Conservation (phyloP, 257 asterid species). For the Lantana camara region DNA sequence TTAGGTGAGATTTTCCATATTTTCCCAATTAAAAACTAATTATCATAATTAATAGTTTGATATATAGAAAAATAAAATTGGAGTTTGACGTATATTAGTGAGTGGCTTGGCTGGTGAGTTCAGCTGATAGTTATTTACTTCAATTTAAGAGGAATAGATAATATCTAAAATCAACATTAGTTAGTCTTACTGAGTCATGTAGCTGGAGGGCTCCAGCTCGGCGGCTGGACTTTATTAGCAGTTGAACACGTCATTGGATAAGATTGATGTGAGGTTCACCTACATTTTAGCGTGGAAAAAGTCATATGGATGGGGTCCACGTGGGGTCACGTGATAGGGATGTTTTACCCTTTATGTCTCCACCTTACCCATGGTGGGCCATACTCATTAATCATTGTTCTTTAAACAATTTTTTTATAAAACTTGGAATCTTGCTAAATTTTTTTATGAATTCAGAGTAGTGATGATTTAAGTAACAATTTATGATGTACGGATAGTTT, state of each 20-base stretch:
- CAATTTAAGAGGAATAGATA: not conserved
- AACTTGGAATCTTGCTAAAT: too few species aligned
- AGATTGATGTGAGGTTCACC: slow-evolving; percentile 22
- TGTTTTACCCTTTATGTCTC: not conserved
- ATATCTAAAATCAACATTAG: not conserved
- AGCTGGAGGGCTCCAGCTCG: slow-evolving; percentile 9
- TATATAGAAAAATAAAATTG: too few species aligned
- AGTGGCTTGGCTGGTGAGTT: not conserved
- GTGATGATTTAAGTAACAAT: too few species aligned
- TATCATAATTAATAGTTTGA: too few species aligned
- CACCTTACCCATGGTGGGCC: too few species aligned
- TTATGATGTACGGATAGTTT: too few species aligned
- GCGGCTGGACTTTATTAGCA: not conserved
- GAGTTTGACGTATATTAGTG: too few species aligned
- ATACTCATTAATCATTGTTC: too few species aligned
- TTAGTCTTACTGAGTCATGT: slow-evolving; percentile 14
- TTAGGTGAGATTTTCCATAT: too few species aligned
- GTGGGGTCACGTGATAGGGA: slow-evolving; percentile 23
- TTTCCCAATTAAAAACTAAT: too few species aligned
- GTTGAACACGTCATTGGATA: slow-evolving; percentile 30
- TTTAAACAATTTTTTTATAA: too few species aligned
- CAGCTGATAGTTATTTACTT: not conserved
- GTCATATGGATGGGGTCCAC: slow-evolving; percentile 16
- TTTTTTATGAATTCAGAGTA: too few species aligned
- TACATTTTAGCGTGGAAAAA: slow-evolving; percentile 20